Evolutionary conservation across 2,329 filamentous ascomycete species (phyloP).

Genomic region (Colletotrichum sp.): DNA sequence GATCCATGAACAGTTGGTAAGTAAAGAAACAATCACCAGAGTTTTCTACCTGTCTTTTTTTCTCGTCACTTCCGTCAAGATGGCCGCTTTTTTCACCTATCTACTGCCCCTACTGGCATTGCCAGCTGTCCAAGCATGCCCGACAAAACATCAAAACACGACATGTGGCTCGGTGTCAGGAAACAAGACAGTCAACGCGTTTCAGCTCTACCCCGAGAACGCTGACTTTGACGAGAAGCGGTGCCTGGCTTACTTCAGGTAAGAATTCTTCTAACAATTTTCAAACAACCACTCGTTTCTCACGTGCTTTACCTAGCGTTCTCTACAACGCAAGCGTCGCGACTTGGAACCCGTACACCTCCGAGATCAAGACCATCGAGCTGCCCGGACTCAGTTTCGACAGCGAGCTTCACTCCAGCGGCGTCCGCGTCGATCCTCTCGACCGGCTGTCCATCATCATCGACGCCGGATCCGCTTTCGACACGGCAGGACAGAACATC

Average conservation of each 20-base stretch:
- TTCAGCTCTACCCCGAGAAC: conserved; percentile 27
- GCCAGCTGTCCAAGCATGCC: neutral
- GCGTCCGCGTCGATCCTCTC: conserved; percentile 37
- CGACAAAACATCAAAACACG: neutral
- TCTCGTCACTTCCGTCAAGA: neutral
- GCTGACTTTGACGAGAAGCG: conserved; percentile 24
- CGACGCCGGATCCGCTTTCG: conserved; percentile 38
- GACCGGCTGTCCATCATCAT: conserved; percentile 38
- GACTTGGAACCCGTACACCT: conserved; percentile 34
- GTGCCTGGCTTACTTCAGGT: conserved; percentile 26
- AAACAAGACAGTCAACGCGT: conserved; percentile 1
- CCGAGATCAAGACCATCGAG: conserved; percentile 28
- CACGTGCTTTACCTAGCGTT: neutral
- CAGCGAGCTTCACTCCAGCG: conserved; percentile 35
- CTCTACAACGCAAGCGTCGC: conserved; percentile 38
- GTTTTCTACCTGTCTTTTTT: rapidly evolving
- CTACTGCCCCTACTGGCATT: conserved; percentile 3
- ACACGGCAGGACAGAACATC: conserved; percentile 37
- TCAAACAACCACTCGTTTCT: rapidly evolving
- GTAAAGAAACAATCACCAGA: rapidly evolving
- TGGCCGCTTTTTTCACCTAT: neutral
- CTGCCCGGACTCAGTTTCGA: conserved; percentile 35
- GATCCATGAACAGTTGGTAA: neutral
- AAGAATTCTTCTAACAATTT: neutral
- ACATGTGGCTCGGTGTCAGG: neutral